Evolutionary conservation across 2,329 filamentous ascomycete species (phyloP).

Genomic region (Periconia sp.): DNA sequence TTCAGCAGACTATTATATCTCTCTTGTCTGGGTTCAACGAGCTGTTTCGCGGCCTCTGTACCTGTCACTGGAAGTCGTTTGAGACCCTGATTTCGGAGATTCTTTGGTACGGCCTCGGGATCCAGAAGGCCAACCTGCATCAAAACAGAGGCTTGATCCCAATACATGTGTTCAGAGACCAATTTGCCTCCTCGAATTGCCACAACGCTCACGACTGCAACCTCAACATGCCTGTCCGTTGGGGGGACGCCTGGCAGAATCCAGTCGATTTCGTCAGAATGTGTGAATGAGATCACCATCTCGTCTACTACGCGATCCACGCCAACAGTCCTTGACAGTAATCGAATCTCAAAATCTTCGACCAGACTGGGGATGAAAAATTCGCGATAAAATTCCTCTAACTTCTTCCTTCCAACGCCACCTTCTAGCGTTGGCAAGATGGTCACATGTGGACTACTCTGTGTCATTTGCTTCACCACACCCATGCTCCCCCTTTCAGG

Average conservation of each 20-base stretch:
- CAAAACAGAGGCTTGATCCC: slow-evolving; percentile 65
- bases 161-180: slow-evolving; percentile 64
- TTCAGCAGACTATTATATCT: slow-evolving; percentile 50
- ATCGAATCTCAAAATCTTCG: slow-evolving; percentile 58
- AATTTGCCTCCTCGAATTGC: slow-evolving; percentile 59
- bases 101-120: slow-evolving; percentile 57
- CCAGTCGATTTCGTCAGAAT: slow-evolving; percentile 64
- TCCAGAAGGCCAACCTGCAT: slow-evolving; percentile 63
- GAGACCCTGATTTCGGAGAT: slow-evolving; percentile 45
- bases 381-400: slow-evolving; percentile 61
- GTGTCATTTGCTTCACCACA: slow-evolving; percentile 38
- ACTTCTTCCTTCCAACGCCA: slow-evolving; percentile 49
- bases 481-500: slow-evolving; percentile 38
- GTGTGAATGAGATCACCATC: slow-evolving; percentile 61
- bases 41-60: slow-evolving; percentile 48
- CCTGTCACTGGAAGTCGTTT: slow-evolving; percentile 50
- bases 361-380: slow-evolving; percentile 62
- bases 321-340: slow-evolving; percentile 63
- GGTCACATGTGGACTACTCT: slow-evolving; percentile 42
- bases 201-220: slow-evolving; percentile 63
- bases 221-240: slow-evolving; percentile 61
- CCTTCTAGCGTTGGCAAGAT: slow-evolving; percentile 53
- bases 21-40: slow-evolving; percentile 48
- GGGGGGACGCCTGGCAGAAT: slow-evolving; percentile 63
- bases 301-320: slow-evolving; percentile 66